Conservation (phyloP, 352 stramenopile species). For the Globisporangium iwayamae region DNA sequence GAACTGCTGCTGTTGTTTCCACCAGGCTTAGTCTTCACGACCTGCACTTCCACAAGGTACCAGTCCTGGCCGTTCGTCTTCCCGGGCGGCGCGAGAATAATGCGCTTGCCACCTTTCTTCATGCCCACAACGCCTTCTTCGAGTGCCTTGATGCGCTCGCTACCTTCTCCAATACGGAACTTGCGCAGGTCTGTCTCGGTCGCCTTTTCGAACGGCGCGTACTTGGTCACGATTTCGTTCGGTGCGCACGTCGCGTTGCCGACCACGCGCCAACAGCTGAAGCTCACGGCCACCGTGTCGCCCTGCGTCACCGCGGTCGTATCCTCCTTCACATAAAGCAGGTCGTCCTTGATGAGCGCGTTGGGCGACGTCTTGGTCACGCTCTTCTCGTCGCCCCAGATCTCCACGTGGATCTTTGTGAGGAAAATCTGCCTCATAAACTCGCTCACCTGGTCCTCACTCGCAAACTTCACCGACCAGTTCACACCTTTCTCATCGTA, state of each 20-base stretch:
- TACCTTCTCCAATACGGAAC: slow-evolving; percentile 72
- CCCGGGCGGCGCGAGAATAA: slow-evolving; percentile 80
- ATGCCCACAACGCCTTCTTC: slow-evolving; percentile 88
- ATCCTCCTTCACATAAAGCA: slow-evolving; percentile 38
- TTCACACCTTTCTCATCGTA: slow-evolving; percentile 70
- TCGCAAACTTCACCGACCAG: slow-evolving; percentile 75
- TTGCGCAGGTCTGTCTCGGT: slow-evolving; percentile 51
- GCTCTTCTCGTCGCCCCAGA: slow-evolving; percentile 62
- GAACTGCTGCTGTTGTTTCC: slow-evolving; percentile 12
- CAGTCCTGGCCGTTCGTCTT: slow-evolving; percentile 82
- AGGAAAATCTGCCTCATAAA: slow-evolving; percentile 73
- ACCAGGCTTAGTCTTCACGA: slow-evolving; percentile 71
- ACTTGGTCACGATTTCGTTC: slow-evolving; percentile 70
- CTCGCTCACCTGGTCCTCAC: slow-evolving; percentile 51
- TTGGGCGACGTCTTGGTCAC: slow-evolving; percentile 44
- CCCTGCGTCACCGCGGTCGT: slow-evolving; percentile 33
- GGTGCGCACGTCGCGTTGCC: slow-evolving; percentile 56
- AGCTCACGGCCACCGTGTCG: slow-evolving; percentile 64
- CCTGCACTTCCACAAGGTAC: slow-evolving; percentile 76
- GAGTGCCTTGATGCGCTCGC: slow-evolving; percentile 82
- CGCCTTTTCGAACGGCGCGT: slow-evolving; percentile 70
- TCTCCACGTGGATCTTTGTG: slow-evolving; percentile 76
- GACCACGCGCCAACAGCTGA: slow-evolving; percentile 75
- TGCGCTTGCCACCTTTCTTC: slow-evolving; percentile 83
- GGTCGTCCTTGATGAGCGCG: slow-evolving; percentile 48